Conservation (phyloP, 75 land plant genomes). For the Ceratopteris richardii region DNA sequence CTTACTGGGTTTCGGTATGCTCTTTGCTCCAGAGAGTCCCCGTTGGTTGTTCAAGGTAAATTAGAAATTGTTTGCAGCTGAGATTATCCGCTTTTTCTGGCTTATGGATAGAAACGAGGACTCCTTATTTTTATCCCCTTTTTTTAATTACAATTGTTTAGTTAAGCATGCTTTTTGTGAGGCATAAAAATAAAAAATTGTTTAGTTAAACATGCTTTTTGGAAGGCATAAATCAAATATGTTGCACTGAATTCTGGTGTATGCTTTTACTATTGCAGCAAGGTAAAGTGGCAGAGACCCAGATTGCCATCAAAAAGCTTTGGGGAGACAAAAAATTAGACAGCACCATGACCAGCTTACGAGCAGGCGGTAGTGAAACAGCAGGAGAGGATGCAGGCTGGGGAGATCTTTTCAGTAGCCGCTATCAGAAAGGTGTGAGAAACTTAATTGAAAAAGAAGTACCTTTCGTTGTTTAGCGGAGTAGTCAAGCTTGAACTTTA, state of each 20-base stretch:
- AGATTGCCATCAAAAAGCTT: constrained; percentile 54
- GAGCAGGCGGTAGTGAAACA: constrained; percentile 39
- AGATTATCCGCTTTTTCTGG: background rate
- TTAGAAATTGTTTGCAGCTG: background rate
- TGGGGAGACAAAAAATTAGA: constrained; percentile 79
- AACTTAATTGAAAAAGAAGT: too few relatives aligned
- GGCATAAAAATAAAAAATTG: too few relatives aligned
- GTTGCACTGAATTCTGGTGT: background rate
- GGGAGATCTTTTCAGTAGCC: constrained; percentile 83
- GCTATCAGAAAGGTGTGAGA: constrained; percentile 90
- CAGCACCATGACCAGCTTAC: constrained; percentile 67
- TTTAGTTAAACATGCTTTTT: too few relatives aligned
- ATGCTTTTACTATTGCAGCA: constrained; percentile 43
- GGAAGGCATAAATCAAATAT: background rate
- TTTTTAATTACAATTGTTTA: too few relatives aligned
- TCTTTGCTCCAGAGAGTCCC: constrained; percentile 89
- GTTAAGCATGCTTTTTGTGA: too few relatives aligned
- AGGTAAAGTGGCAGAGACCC: constrained; percentile 76
- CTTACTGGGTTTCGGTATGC: constrained; percentile 91
- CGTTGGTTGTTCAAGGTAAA: constrained; percentile 94
- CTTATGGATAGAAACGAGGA: too few relatives aligned
- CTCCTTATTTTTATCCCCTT: too few relatives aligned
- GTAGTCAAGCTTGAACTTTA: too few relatives aligned
- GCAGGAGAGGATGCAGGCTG: constrained; percentile 78
- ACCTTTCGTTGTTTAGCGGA: too few relatives aligned